Conservation (phyloP, 2,329 filamentous ascomycete genomes). For the Leptographium galeiforme region DNA sequence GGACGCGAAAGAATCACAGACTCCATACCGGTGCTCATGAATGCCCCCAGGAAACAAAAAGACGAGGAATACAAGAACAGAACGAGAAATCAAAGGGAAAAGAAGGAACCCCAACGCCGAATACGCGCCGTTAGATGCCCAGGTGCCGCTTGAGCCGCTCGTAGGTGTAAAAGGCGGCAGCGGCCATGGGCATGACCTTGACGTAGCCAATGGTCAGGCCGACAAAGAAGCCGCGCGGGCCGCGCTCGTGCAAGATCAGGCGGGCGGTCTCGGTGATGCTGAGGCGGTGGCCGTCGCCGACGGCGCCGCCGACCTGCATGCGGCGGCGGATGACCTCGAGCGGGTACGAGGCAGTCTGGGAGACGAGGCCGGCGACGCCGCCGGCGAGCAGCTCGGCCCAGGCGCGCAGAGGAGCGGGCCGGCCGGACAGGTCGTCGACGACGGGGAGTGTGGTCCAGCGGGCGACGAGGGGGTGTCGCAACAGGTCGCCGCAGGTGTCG, state of each 20-base stretch:
- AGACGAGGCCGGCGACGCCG: slow-evolving; percentile 74
- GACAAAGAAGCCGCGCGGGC: slow-evolving; percentile 75
- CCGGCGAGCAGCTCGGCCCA: slow-evolving; percentile 81
- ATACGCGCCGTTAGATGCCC: slow-evolving; percentile 39
- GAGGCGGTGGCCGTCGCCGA: slow-evolving; percentile 74
- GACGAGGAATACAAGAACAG: too few species aligned
- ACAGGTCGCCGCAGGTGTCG: slow-evolving; percentile 73
- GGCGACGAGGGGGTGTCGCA: slow-evolving; percentile 56
- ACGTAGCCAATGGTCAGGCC: slow-evolving; percentile 89
- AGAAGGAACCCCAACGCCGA: neutral
- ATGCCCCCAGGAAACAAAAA: too few species aligned
- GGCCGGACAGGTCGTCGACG: slow-evolving; percentile 33
- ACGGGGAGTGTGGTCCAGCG: slow-evolving; percentile 63
- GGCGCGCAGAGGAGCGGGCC: slow-evolving; percentile 60
- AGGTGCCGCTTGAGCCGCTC: slow-evolving; percentile 50
- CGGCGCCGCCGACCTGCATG: slow-evolving; percentile 93
- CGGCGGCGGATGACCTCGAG: slow-evolving; percentile 81
- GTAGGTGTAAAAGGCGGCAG: slow-evolving; percentile 54
- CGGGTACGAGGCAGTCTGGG: slow-evolving; percentile 86
- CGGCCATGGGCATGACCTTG: slow-evolving; percentile 84
- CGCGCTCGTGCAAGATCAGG: slow-evolving; percentile 63
- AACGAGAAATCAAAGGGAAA: too few species aligned
- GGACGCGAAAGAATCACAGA: too few species aligned
- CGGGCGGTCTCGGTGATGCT: slow-evolving; percentile 65
- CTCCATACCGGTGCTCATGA: too few species aligned